Base-by-base conservation (phyloP, 306 rosid genomes). In the Sicyos edulis region DNA sequence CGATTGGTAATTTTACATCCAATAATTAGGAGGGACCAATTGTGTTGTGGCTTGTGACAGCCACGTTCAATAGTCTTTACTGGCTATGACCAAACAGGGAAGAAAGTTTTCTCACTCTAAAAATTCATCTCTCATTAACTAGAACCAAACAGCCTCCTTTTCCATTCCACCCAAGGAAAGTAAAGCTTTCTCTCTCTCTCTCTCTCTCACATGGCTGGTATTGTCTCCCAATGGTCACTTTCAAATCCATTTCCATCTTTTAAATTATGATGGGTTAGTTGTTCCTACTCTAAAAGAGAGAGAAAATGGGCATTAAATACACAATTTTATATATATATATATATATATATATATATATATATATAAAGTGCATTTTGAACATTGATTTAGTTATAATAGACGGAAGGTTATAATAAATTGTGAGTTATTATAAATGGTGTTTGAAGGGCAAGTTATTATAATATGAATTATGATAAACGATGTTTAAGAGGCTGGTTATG, bases 221-320 rank as follows among this genome's bases (percentile, higher is more conserved):
- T 32, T 60, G 54, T 81, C 55, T 65, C 20, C 61, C 62, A 71
- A 76, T 63, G 69, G 71, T 79, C 74, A 69, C 55, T 61, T 76
- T 84, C 75, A 69, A 69, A 21, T 75, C 80, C 78, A 65, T 62
- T 71, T 77, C 74, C 80, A 75, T 44, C 65, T 67, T 77, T 24
- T 32, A 78, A 75, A 55, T 52, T 70, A 8, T 74, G 75, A 75
- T 72, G 70, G 61, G 73, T 80, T 34, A 20, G 22, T 69, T 51
- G 59, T 74, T 72, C 74, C 82, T 64, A 64, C 34, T 17, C 58
- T 57, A 54, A 29, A 7, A 68, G 67, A 58, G 10, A 56, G 7
- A 16, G 70, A 77, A 14, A 45, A 47, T 10, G 26, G 16, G 73
- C 57, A 42, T 19, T 10, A 58, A 59, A 15, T 4, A 56, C 20